Evolutionary conservation across 371 early-diverging fungal genomes (phyloP), one percentile per base, ranked within the genome.

Genomic region (Blastocladiella emersonii): DNA sequence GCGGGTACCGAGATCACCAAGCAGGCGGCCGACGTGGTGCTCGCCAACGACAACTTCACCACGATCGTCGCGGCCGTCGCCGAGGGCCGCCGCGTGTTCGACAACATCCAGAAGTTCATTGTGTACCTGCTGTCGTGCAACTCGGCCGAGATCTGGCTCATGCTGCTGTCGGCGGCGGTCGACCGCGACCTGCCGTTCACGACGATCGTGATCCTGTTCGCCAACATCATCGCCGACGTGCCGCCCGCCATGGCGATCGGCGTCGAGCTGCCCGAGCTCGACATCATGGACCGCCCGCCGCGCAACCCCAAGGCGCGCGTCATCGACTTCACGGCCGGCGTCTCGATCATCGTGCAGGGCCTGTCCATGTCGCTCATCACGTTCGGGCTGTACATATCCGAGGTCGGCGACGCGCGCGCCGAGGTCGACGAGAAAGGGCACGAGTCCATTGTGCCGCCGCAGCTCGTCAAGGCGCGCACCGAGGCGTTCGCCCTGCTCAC

Each of bases 61-160:
- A 90, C 91, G 25, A 90, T 94, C 67, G 88, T 92, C 23, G 75
- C 74, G 27, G 91, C 90, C 27, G 81, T 93, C 44, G 74, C 78
- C 59, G 90, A 91, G 74, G 92, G 92, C 44, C 83, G 94, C 49
- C 83, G 85, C 37, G 88, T 91, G 17, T 92, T 88, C 76, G 85
- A 82, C 72, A 96, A 96, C 74, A 93, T 95, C 70, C 76, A 85
- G 65, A 92, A 94, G 64, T 92, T 94, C 71, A 86, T 93, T 55
- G 82, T 88, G 5, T 91, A 93, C 67, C 79, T 96, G 73, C 73
- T 97, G 39, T 83, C 85, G 41, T 91, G 93, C 64, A 97, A 96
- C 68, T 72, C 72, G 34, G 81, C 82, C 37, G 83, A 85, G 68
- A 74, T 82, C 56, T 64, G 75, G 17, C 63, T 66, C 57, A 83